A percentile compares a stretch with the other conserved stretches of the same genome.
phyloP scores from a whole-genome alignment of 2,329 filamentous ascomycete genomes.

The Hymenoscyphus occultus region DNA sequence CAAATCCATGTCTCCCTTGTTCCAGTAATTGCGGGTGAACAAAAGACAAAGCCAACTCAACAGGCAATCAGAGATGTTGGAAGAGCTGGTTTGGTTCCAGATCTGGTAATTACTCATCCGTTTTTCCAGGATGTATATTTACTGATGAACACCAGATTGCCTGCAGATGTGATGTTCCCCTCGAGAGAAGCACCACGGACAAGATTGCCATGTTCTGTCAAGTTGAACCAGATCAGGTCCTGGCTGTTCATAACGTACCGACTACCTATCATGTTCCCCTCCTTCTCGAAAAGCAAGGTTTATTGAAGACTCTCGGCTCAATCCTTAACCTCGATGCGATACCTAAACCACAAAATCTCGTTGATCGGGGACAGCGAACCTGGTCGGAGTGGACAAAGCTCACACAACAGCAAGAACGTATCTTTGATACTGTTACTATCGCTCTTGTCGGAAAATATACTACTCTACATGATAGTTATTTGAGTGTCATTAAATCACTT shows the following conservation, averaged over 20 bases:
- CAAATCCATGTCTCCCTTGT: conserved; percentile 89
- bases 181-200: conserved; percentile 70
- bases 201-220: conserved; percentile 92
- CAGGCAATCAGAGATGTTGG: conserved; percentile 81
- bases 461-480: conserved; percentile 79
- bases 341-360: conserved; percentile 49
- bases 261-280: conserved; percentile 94
- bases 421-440: conserved; percentile 71
- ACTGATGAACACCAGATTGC: conserved; percentile 61
- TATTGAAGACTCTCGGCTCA: conserved; percentile 63
- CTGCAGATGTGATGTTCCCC: conserved; percentile 78
- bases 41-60: conserved; percentile 98
- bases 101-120: conserved; percentile 22
- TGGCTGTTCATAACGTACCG: conserved; percentile 84
- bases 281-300: conserved; percentile 79
- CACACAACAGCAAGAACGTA: conserved; percentile 63
- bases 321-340: conserved; percentile 63
- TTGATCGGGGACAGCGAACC: conserved; percentile 62
- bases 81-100: conserved; percentile 48
- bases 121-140: neutral
- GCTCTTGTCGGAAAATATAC: conserved; percentile 92
- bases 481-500: conserved; percentile 79
- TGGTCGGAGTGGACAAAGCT: conserved; percentile 64
- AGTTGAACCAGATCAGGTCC: conserved; percentile 78
- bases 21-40: conserved; percentile 65